Base-by-base conservation (phyloP, 768 basidiomycete species). In the Collybia nuda region DNA sequence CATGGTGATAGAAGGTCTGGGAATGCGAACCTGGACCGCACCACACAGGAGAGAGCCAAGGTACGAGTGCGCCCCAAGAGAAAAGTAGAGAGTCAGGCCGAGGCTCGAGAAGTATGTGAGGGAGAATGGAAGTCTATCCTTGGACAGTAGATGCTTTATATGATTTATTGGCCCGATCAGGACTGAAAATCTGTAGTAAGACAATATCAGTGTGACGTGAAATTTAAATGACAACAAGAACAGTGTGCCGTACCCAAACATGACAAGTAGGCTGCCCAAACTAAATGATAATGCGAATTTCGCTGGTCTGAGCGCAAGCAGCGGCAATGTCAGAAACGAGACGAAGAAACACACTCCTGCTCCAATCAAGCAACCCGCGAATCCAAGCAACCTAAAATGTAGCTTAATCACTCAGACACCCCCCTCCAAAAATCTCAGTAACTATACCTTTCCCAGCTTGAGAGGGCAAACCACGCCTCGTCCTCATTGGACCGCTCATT, bases 201-300 rank as follows among this genome's bases (percentile, higher is more conserved):
- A 40, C 19, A 17, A 15, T 18, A 32, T 39, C 17, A 26, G 46
- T 5, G 18, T 21, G 5, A 29, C 18, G 4, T 32, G 29, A 26
- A 14, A 18, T 11, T n/a, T n/a, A n/a, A 15, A 14, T 28, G 17
- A 44, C 21, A 3, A 8, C 32, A 14, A 14, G 24, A 23, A 18
- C 19, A 29, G 22, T 14, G 42, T 15, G 37, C 5, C 86, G 60
- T 60, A 93, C 86, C 93, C 97, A 63, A 91, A 86, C 96, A 99
- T 98, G 66, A 98, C 95, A 24, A 99, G 81, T 52, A 93, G 70
- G 56, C 90, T 92, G 32, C 94, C 94, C 49, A 96, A 71, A 62
- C 91, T 93, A 68, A 95, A 92, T 1, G 92, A 81, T 37, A 95
- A 74, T 0, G 93, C 95, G 64, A 97, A 98, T 71, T 98, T 97